Evolutionary conservation across 345 rosid species (phyloP).

Genomic region (Hypericum perforatum): DNA sequence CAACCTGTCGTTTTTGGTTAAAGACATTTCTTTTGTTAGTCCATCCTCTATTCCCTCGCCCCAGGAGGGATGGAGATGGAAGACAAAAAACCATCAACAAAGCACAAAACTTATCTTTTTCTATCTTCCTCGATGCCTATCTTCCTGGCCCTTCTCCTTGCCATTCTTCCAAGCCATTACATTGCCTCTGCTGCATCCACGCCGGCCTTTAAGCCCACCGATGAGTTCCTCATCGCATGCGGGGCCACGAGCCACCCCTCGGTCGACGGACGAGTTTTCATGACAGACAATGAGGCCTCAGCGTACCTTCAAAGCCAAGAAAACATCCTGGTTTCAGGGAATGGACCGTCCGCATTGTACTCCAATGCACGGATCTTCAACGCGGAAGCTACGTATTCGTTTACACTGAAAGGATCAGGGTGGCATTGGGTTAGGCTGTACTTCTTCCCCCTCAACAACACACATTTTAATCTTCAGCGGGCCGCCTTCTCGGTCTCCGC

Average conservation of each 20-base stretch:
- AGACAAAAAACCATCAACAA: slow-evolving; percentile 10
- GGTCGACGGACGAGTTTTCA: slow-evolving; percentile 51
- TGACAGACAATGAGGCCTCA: slow-evolving; percentile 46
- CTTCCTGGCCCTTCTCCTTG: slow-evolving; percentile 33
- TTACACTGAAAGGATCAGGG: slow-evolving; percentile 42
- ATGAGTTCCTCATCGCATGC: slow-evolving; percentile 49
- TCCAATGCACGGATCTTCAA: slow-evolving; percentile 46
- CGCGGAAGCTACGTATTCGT: slow-evolving; percentile 42
- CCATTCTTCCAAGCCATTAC: slow-evolving; percentile 3
- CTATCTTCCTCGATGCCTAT: slow-evolving; percentile 35
- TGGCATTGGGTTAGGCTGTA: slow-evolving; percentile 76
- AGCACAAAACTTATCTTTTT: slow-evolving; percentile 13
- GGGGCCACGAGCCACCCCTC: slow-evolving; percentile 36
- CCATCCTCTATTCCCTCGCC: slow-evolving; percentile 14
- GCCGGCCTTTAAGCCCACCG: slow-evolving; percentile 33
- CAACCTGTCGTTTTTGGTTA: too few species aligned
- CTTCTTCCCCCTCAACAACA: slow-evolving; percentile 36
- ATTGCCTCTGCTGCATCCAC: background rate
- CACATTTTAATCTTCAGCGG: slow-evolving; percentile 37
- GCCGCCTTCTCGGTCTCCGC: slow-evolving; percentile 47
- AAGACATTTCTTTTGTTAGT: background rate
- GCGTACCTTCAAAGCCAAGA: slow-evolving; percentile 36
- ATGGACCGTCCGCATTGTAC: slow-evolving; percentile 49
- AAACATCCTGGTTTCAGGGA: slow-evolving; percentile 30
- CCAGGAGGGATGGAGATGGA: slow-evolving; percentile 57